Conservation (phyloP, 768 basidiomycete species). For the Trametes cubensis region DNA sequence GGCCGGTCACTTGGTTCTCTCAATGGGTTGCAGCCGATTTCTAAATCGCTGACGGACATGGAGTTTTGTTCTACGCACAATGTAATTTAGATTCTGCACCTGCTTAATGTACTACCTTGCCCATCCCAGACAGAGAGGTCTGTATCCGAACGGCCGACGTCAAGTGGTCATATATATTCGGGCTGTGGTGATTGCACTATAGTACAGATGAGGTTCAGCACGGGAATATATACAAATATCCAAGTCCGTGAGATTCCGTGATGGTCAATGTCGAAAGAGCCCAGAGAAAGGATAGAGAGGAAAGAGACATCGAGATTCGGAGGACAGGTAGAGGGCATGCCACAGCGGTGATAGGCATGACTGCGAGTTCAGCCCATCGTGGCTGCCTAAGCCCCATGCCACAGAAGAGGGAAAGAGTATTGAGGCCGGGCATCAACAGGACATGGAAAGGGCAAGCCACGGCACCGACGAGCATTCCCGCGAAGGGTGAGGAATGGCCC, state of each 20-base stretch:
- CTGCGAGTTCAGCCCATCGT: too few species aligned
- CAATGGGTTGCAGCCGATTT: neutral
- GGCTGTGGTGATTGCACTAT: neutral
- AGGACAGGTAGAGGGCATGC: too few species aligned
- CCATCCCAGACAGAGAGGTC: too few species aligned
- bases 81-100: slow-evolving; percentile 13
- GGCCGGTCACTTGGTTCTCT: neutral
- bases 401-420: neutral
- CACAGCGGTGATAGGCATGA: too few species aligned
- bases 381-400: neutral
- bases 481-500: too few species aligned
- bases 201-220: neutral
- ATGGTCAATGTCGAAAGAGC: too few species aligned
- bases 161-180: neutral
- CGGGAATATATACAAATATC: neutral
- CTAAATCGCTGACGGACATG: neutral
- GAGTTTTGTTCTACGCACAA: slow-evolving; percentile 7
- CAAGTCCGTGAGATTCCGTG: neutral
- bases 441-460: neutral
- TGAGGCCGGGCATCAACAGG: neutral
- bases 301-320: neutral
- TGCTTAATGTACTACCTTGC: slow-evolving; percentile 7
- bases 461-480: neutral
- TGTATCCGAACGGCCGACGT: too few species aligned
- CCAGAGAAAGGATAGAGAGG: neutral